A percentile compares a stretch with the other conserved stretches of the same genome.
phyloP scores from a whole-genome alignment of 306 rosid genomes.

The Cucumis melo region DNA sequence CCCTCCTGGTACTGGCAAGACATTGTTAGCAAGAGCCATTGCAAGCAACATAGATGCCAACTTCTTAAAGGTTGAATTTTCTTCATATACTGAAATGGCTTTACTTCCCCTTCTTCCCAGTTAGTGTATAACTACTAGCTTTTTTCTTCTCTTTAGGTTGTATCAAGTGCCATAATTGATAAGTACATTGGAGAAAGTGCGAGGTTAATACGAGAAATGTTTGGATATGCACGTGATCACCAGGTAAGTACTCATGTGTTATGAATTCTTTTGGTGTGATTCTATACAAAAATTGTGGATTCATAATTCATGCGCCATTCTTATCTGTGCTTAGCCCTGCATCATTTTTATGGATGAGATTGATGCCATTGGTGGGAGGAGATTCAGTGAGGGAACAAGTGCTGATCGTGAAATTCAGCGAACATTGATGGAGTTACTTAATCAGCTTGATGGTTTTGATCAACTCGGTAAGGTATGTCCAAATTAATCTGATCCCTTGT shows the following conservation, averaged over 20 bases:
- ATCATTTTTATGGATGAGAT: constrained; percentile 99
- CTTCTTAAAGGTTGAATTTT: constrained; percentile 60
- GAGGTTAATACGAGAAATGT: constrained; percentile 88
- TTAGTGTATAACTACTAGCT: background rate
- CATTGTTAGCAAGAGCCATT: constrained; percentile 89
- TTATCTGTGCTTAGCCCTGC: constrained; percentile 56
- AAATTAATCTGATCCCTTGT: background rate
- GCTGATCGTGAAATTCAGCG: constrained; percentile 98
- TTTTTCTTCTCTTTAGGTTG: constrained; percentile 40
- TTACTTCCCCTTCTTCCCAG: background rate
- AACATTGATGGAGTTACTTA: constrained; percentile 88
- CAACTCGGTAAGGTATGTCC: constrained; percentile 77
- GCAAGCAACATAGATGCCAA: constrained; percentile 95
- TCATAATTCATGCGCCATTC: constrained; percentile 5
- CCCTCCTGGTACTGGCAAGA: constrained; percentile 97
- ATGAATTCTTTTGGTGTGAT: background rate
- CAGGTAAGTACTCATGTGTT: constrained; percentile 38
- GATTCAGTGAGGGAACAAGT: constrained; percentile 94
- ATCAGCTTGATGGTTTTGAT: constrained; percentile 98
- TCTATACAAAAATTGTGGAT: background rate
- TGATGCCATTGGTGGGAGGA: constrained; percentile 99
- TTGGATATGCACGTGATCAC: constrained; percentile 97
- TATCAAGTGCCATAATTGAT: constrained; percentile 91
- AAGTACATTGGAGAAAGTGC: constrained; percentile 97
- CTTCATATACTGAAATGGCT: background rate